Conservation (phyloP, 2,329 filamentous ascomycete genomes). For the Fusarium euwallaceae region DNA sequence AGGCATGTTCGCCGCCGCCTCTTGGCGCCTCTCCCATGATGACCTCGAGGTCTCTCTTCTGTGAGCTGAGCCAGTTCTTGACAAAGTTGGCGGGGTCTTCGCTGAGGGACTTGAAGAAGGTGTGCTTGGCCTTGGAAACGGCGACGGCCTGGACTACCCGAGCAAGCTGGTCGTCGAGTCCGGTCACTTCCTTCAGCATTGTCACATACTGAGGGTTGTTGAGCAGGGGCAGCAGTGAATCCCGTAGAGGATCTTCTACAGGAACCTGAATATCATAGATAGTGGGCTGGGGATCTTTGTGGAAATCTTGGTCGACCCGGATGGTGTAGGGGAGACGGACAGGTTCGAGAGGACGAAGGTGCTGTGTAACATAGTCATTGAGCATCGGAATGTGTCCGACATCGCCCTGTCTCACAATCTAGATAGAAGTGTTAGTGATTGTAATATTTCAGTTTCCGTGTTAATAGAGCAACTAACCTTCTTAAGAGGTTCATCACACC, state of each 20-base stretch:
- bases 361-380: slow-evolving; percentile 81
- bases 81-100: slow-evolving; percentile 89
- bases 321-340: slow-evolving; percentile 92
- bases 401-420: slow-evolving; percentile 82
- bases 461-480: slow-evolving; percentile 67
- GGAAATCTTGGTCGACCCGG: slow-evolving; percentile 87
- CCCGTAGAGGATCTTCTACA: slow-evolving; percentile 84
- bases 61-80: slow-evolving; percentile 88
- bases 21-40: slow-evolving; percentile 85
- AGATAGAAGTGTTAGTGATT: slow-evolving; percentile 39
- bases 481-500: slow-evolving; percentile 86
- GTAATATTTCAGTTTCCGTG: background rate
- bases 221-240: slow-evolving; percentile 74
- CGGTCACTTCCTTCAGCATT: slow-evolving; percentile 81
- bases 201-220: slow-evolving; percentile 77
- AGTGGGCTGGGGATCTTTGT: slow-evolving; percentile 80
- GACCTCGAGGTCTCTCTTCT: slow-evolving; percentile 90
- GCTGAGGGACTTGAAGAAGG: slow-evolving; percentile 83
- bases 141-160: slow-evolving; percentile 85
- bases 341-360: slow-evolving; percentile 84
- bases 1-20: slow-evolving; percentile 68
- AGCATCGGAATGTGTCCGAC: slow-evolving; percentile 88
- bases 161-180: slow-evolving; percentile 87
- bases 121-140: slow-evolving; percentile 89
- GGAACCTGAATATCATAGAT: slow-evolving; percentile 91